These are phyloP conservation scores for Candida sojae DNA, from an alignment of 1,139 yeast genomes.

Conservation along the genomic window DNA sequence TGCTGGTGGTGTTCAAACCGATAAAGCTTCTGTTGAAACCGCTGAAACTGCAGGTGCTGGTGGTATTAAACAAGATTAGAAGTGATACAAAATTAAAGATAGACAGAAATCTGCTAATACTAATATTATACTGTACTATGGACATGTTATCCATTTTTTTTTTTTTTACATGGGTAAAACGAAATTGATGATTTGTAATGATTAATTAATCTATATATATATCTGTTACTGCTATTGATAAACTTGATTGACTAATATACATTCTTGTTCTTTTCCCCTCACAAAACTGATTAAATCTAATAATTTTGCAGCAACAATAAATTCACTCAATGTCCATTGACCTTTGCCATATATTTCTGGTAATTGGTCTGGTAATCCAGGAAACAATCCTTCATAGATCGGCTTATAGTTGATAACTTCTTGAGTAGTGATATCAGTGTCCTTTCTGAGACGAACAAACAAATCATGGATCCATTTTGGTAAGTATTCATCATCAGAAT, in stretches of 20 bases:
- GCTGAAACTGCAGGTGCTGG: constrained; percentile 89
- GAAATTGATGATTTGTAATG: neutral
- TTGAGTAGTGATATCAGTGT: constrained; percentile 36
- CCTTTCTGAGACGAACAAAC: constrained; percentile 42
- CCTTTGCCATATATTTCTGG: constrained; percentile 67
- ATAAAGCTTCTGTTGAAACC: constrained; percentile 80
- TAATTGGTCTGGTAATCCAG: constrained; percentile 49
- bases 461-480: constrained; percentile 55
- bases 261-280: constrained; percentile 61
- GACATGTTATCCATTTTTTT: no score
- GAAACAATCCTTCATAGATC: constrained; percentile 57
- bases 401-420: constrained; percentile 59
- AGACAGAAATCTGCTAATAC: neutral
- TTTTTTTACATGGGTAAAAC: neutral
- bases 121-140: neutral
- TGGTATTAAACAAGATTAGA: constrained; percentile 86
- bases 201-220: neutral
- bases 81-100: neutral
- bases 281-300: constrained; percentile 60
- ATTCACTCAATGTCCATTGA: constrained; percentile 61
- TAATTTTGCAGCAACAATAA: constrained; percentile 61
- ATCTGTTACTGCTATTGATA: neutral
- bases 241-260: constrained; percentile 45
- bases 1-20: constrained; percentile 66
- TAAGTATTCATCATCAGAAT: constrained; percentile 33